Evolutionary conservation across 495 filamentous ascomycete genomes (phyloP).

Genomic region (Penicillium lividum): DNA sequence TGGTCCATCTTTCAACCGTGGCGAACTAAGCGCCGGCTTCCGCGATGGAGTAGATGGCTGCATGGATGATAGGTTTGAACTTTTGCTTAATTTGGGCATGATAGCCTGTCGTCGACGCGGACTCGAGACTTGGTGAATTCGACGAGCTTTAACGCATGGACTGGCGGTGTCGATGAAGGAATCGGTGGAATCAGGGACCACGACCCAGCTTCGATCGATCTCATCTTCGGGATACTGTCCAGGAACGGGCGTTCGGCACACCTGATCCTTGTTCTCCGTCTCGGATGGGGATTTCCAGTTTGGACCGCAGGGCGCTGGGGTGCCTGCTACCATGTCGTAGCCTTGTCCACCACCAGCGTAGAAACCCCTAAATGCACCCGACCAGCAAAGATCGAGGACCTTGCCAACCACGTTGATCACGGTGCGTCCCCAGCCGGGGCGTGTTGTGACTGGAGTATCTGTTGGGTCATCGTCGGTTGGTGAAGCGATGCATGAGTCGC

Average conservation of each 20-base stretch:
- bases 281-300: conserved; percentile 28
- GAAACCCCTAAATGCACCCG: conserved; percentile 75
- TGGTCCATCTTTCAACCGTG: conserved; percentile 43
- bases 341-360: conserved; percentile 78
- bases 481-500: conserved; percentile 33
- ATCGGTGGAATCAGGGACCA: conserved; percentile 54
- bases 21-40: conserved; percentile 30
- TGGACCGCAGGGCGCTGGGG: conserved; percentile 17
- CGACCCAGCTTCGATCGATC: conserved; percentile 69
- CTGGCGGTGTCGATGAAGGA: conserved; percentile 18
- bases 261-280: conserved; percentile 25
- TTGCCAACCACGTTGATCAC: conserved; percentile 68
- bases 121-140: conserved; percentile 27
- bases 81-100: conserved; percentile 29
- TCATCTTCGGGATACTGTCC: conserved; percentile 52
- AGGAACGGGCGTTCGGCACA: conserved; percentile 23
- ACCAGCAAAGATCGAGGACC: conserved; percentile 79
- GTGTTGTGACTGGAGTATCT: conserved; percentile 15
- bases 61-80: conserved; percentile 27
- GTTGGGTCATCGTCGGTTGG: conserved; percentile 20
- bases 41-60: conserved; percentile 44
- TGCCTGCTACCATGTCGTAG: conserved; percentile 50
- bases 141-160: conserved; percentile 24
- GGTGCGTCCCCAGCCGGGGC: conserved; percentile 45
- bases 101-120: conserved; percentile 31